Percentiles rank a stretch among this genome's conserved stretches.
Conservation (phyloP, 352 stramenopile species). For the Blastocystis sp. region DNA sequence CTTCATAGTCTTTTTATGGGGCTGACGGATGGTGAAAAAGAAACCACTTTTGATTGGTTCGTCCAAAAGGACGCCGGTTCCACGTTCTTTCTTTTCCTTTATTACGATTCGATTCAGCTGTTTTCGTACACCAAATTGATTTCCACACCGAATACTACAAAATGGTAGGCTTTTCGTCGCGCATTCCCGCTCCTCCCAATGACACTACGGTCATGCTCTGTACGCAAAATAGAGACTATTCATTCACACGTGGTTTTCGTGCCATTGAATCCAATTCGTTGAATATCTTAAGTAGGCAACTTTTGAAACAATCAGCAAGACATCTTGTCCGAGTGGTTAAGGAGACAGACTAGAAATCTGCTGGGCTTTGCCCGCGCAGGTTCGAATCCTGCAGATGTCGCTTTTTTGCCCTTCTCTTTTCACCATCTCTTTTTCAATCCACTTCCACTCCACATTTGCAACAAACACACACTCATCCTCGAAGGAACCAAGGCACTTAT, state of each 20-base stretch:
- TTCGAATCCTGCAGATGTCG: constrained; percentile 70
- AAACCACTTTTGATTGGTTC: not conserved
- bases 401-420: constrained; percentile 21
- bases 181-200: not conserved
- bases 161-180: not conserved
- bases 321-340: constrained; percentile 70
- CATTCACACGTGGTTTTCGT: not conserved
- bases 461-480: constrained; percentile 7
- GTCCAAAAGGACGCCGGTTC: not conserved
- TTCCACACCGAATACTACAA: not conserved
- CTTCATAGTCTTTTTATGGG: not conserved
- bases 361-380: constrained; percentile 68
- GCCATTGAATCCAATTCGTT: not conserved
- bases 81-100: not conserved
- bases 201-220: not conserved
- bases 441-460: not conserved
- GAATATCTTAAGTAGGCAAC: constrained; percentile 8
- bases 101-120: not conserved
- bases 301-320: not conserved
- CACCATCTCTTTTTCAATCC: not conserved
- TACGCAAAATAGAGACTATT: not conserved
- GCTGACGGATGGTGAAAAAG: not conserved
- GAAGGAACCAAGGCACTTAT: constrained; percentile 75
- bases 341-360: constrained; percentile 70
- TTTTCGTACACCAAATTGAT: not conserved